Percentiles rank a stretch among this genome's conserved stretches.
phyloP scores from a whole-genome alignment of 352 stramenopile species.

The Thraustochytrium sp. region DNA sequence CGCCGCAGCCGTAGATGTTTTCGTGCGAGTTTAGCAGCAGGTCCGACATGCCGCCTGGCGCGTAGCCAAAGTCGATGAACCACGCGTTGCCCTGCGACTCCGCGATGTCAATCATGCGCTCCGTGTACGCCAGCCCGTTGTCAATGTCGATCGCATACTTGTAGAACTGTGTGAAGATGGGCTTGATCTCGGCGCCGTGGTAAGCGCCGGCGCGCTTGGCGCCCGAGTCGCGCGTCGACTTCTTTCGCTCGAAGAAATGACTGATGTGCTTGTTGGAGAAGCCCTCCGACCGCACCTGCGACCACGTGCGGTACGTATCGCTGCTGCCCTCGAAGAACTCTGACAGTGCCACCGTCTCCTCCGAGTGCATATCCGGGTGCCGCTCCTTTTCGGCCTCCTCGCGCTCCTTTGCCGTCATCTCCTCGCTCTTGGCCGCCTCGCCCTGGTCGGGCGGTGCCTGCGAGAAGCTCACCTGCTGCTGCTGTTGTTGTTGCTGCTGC shows the following conservation, averaged over 20 bases:
- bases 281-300: neutral
- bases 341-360: neutral
- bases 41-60: conserved; percentile 28
- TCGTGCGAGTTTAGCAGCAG: conserved; percentile 27
- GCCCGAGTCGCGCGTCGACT: neutral
- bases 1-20: conserved; percentile 26
- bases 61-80: conserved; percentile 42
- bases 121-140: conserved; percentile 37
- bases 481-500: neutral
- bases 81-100: neutral
- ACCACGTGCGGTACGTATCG: conserved; percentile 10
- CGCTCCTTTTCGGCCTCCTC: conserved; percentile 25
- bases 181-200: conserved; percentile 16
- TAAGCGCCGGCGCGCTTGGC: conserved; percentile 6
- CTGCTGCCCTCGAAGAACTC: neutral
- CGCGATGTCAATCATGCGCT: conserved; percentile 29
- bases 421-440: neutral
- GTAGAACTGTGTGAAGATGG: conserved; percentile 40
- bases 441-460: neutral
- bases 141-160: conserved; percentile 39
- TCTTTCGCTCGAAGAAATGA: conserved; percentile 37
- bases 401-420: neutral
- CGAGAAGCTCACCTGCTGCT: neutral
- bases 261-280: conserved; percentile 30
- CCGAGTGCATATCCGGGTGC: conserved; percentile 22